Evolutionary conservation across 2,329 filamentous ascomycete species (phyloP).

Genomic region (Fusarium papillatum): DNA sequence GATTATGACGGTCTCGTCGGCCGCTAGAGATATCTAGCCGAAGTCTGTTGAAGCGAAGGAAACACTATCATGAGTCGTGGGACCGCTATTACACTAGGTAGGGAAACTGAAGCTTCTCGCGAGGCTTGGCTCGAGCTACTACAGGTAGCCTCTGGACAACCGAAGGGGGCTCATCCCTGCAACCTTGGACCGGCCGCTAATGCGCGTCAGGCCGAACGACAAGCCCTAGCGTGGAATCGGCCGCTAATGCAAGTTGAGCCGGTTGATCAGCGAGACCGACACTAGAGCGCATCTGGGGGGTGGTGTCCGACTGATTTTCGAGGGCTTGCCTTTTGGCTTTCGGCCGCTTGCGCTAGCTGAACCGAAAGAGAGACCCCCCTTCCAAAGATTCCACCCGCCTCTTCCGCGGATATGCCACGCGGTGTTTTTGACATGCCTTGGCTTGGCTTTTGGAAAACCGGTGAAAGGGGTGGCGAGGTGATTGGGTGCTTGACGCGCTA

Average conservation of each 20-base stretch:
- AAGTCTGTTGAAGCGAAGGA: background rate
- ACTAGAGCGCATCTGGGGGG: background rate
- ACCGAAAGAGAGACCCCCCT: background rate
- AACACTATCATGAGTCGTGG: background rate
- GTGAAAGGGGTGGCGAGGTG: background rate
- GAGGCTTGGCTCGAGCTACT: background rate
- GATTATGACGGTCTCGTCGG: background rate
- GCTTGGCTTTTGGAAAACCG: background rate
- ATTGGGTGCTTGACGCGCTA: conserved; percentile 1
- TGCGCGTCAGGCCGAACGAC: conserved; percentile 15
- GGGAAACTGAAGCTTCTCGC: background rate
- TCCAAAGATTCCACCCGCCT: background rate
- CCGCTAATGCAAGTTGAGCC: conserved; percentile 35
- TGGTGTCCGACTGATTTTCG: conserved; percentile 1
- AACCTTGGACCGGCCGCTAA: conserved; percentile 8
- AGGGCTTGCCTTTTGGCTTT: background rate
- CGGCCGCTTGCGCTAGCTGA: conserved; percentile 1
- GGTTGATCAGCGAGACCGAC: conserved; percentile 2
- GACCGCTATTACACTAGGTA: background rate
- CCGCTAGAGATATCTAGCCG: conserved; percentile 4
- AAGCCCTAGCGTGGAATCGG: conserved; percentile 23
- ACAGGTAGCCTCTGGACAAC: background rate
- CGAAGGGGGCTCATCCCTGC: background rate
- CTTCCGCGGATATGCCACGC: background rate
- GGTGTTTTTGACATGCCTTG: background rate